Conservation (phyloP, 306 rosid species). For the Acacia crassicarpa region DNA sequence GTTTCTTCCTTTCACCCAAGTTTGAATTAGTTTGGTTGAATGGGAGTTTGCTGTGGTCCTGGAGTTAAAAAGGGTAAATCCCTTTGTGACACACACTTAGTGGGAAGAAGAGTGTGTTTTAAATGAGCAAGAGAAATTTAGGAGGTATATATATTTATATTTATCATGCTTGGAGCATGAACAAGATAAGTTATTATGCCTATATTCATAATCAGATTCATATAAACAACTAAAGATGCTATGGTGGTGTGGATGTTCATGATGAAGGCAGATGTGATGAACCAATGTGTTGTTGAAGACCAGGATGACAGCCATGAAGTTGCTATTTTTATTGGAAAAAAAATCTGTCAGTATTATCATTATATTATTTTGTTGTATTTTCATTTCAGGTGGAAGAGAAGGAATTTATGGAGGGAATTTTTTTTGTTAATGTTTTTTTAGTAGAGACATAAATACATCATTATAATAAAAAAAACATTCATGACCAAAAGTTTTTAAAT, state of each 20-base stretch:
- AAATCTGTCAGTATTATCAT: not conserved
- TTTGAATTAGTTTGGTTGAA: constrained; percentile 58
- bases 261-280: constrained; percentile 45
- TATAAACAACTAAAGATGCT: constrained; percentile 37
- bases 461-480: not conserved
- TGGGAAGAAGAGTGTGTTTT: constrained; percentile 24
- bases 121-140: constrained; percentile 37
- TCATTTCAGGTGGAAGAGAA: not conserved
- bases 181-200: not conserved
- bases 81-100: constrained; percentile 22
- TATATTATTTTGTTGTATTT: constrained; percentile 7
- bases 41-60: constrained; percentile 57
- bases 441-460: not conserved
- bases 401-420: constrained; percentile 19
- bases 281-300: constrained; percentile 1
- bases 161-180: constrained; percentile 42
- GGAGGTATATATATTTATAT: not conserved
- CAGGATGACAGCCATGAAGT: constrained; percentile 8
- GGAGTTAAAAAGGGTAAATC: constrained; percentile 18
- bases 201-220: constrained; percentile 10
- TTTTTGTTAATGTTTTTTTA: not conserved
- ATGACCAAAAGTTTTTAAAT: not conserved
- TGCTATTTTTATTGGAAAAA: not conserved
- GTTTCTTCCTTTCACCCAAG: constrained; percentile 45
- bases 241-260: constrained; percentile 25